A percentile compares a stretch with the other conserved stretches of the same genome.
These are phyloP conservation scores for Stevia rebaudiana DNA, from an alignment of 140 eudicot genomes.

Conservation along the genomic window DNA sequence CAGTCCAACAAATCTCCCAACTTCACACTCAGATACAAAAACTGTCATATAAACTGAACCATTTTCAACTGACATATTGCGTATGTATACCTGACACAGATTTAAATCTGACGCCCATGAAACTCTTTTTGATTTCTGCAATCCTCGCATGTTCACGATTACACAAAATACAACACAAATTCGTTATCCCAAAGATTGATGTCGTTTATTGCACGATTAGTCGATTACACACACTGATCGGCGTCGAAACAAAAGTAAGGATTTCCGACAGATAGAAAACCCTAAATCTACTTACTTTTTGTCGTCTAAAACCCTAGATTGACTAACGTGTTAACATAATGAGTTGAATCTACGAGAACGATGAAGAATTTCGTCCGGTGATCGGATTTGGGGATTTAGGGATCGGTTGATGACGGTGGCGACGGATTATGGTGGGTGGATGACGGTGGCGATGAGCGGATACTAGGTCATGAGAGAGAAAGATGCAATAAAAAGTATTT, in stretches of 20 bases:
- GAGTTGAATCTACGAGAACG: constrained; percentile 12
- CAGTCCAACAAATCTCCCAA: constrained; percentile 19
- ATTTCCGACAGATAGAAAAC: constrained; percentile 12
- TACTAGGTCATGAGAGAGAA: constrained; percentile 18
- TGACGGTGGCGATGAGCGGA: constrained; percentile 25
- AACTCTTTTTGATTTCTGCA: constrained; percentile 71
- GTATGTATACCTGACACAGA: constrained; percentile 71
- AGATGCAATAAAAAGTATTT: neutral
- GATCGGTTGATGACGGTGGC: constrained; percentile 10
- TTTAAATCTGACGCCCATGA: constrained; percentile 78
- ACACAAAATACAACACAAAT: constrained; percentile 9
- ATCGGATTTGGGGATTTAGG: neutral
- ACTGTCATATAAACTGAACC: constrained; percentile 17
- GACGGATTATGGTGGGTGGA: constrained; percentile 10
- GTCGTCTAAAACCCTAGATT: constrained; percentile 30
- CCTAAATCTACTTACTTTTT: constrained; percentile 19
- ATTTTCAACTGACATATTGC: constrained; percentile 1
- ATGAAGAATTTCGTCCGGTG: neutral
- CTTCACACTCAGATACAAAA: constrained; percentile 3
- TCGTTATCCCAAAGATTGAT: constrained; percentile 9
- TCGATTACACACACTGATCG: constrained; percentile 20
- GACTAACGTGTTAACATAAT: constrained; percentile 21
- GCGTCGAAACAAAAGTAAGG: neutral
- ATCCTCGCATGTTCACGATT: constrained; percentile 54
- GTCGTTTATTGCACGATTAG: constrained; percentile 5